Percentiles rank a stretch among this genome's conserved stretches.
phyloP scores from a whole-genome alignment of 2,329 filamentous ascomycete genomes.

The Shiraia sp. region DNA sequence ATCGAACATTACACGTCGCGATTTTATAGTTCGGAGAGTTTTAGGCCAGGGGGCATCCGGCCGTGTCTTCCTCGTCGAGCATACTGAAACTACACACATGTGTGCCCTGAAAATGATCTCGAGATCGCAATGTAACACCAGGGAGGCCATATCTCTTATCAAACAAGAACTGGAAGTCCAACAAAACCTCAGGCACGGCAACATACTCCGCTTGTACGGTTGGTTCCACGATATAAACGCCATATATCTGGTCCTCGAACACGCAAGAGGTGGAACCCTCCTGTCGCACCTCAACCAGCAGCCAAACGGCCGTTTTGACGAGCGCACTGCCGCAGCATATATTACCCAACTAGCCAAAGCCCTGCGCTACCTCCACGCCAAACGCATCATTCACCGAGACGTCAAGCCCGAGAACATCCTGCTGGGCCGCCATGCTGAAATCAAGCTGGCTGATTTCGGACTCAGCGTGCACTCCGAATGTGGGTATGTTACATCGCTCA shows the following conservation, averaged over 20 bases:
- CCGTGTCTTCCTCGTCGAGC: constrained; percentile 76
- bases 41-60: constrained; percentile 84
- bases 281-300: constrained; percentile 79
- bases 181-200: constrained; percentile 79
- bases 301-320: constrained; percentile 74
- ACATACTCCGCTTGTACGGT: constrained; percentile 77
- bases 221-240: constrained; percentile 84
- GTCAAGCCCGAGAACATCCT: constrained; percentile 94
- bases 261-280: constrained; percentile 77
- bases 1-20: constrained; percentile 51
- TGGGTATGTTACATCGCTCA: constrained; percentile 86
- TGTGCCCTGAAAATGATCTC: constrained; percentile 82
- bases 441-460: constrained; percentile 95
- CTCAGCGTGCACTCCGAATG: constrained; percentile 96
- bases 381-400: constrained; percentile 91
- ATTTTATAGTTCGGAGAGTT: constrained; percentile 85
- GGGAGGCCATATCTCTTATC: constrained; percentile 77
- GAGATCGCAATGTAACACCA: constrained; percentile 75
- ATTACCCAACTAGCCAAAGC: constrained; percentile 84
- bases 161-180: constrained; percentile 84
- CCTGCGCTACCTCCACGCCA: constrained; percentile 83
- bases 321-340: constrained; percentile 80
- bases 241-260: constrained; percentile 81
- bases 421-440: constrained; percentile 91
- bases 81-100: constrained; percentile 74